phyloP scores from a whole-genome alignment of 2,329 filamentous ascomycete genomes.

The Coniochaeta sp. region DNA sequence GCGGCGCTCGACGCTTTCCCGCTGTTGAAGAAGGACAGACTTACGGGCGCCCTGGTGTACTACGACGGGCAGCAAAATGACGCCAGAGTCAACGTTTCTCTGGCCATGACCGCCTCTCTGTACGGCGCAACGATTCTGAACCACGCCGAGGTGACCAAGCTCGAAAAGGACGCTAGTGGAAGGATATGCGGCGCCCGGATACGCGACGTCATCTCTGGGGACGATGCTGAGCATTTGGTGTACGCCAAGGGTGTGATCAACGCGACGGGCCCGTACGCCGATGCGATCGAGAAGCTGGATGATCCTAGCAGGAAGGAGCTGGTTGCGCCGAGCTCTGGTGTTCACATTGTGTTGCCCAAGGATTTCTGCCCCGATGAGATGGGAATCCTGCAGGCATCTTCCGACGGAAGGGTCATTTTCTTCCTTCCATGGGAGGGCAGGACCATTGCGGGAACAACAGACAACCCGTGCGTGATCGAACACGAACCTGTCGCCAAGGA shows the following conservation, averaged over 20 bases:
- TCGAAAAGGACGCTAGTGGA: conserved; percentile 68
- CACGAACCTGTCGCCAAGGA: conserved; percentile 71
- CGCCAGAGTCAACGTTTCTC: conserved; percentile 83
- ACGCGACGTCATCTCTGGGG: conserved; percentile 62
- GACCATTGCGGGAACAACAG: conserved; percentile 84
- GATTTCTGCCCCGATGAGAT: conserved; percentile 82
- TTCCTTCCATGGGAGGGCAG: conserved; percentile 92
- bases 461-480: conserved; percentile 66
- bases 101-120: conserved; percentile 82
- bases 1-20: conserved; percentile 83
- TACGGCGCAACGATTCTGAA: conserved; percentile 80
- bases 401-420: conserved; percentile 85
- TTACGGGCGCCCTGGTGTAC: conserved; percentile 79
- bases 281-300: conserved; percentile 80
- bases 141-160: conserved; percentile 70
- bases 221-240: conserved; percentile 57
- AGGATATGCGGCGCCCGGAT: conserved; percentile 66
- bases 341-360: conserved; percentile 79
- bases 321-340: conserved; percentile 76
- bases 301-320: conserved; percentile 66
- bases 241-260: conserved; percentile 79
- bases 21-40: conserved; percentile 73
- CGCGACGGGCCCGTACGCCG: conserved; percentile 81
- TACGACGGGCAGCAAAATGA: conserved; percentile 92
- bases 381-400: conserved; percentile 84